Evolutionary conservation across 1,284 basidiomycete genomes (phyloP), one percentile per base, ranked within the genome.

Genomic region (Ustilago trichophora): DNA sequence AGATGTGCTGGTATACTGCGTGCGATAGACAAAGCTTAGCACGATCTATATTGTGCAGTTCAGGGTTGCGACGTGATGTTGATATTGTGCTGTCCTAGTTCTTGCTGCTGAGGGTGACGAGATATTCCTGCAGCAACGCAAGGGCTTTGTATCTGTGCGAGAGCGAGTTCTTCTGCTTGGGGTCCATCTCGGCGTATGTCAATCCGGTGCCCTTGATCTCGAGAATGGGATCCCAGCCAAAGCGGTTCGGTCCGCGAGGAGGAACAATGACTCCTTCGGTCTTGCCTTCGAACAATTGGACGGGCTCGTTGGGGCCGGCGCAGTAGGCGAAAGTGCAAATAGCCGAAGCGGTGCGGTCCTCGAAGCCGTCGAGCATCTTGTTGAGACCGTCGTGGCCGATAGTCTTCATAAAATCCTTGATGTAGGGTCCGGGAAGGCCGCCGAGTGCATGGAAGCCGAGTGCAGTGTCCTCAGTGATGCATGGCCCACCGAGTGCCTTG

Each of bases 381-480:
- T 95, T 94, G 19, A 98, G 85, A 25, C 95, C 94, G 85, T 75
- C 57, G 34, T 62, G 65, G 11, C 72, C 75, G 33, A 77, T 40
- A 6, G 52, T 59, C 40, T 59, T 62, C 51, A 74, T 51, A 40
- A 75, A 77, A 76, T 92, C 86, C 79, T 98, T 98, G 85, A 98
- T 96, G 83, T 97, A 98, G 0, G 94, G 93, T 0, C 95, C 96
- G 2, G 95, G 95, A 6, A 98, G 87, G 0, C 92, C 94, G 33
- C 88, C 87, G 29, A 98, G 84, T 0, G 94, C 93, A 69, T 89
- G 87, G 78, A 93, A 98, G 76, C 90, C 91, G 5, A 98, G 87
- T 0, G 95, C 93, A 0, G 95, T 98, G 81, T 98, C 96, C 60
- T 98, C 95, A 0, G 93, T 98, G 66, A 98, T 92, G 77, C 92